Percentiles rank a stretch among this genome's conserved stretches.
These are phyloP conservation scores for Cutaneotrichosporon arboriforme DNA, from an alignment of 1,284 basidiomycete genomes.

Conservation along the genomic window DNA sequence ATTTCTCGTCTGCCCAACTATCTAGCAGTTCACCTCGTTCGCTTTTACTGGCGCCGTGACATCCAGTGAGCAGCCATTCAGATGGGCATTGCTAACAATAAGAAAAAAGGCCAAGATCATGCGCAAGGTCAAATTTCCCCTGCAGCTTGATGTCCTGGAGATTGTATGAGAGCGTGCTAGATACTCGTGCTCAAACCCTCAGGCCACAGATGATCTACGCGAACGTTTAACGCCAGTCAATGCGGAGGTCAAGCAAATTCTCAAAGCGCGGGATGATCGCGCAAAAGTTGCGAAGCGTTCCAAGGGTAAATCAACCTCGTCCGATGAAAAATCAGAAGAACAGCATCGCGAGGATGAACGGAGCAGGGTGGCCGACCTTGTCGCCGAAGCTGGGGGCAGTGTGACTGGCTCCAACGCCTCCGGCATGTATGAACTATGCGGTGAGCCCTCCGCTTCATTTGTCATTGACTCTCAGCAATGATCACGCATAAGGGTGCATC, in stretches of 20 bases:
- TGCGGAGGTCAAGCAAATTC: conserved; percentile 66
- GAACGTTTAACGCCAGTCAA: conserved; percentile 66
- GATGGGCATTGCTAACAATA: background rate
- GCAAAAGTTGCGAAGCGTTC: conserved; percentile 73
- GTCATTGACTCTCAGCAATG: conserved; percentile 56
- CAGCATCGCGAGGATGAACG: conserved; percentile 44
- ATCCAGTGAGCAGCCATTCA: conserved; percentile 35
- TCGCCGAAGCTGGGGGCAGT: conserved; percentile 22
- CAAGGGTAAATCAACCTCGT: conserved; percentile 45
- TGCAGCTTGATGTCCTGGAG: conserved; percentile 76
- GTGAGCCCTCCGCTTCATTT: no score
- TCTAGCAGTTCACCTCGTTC: conserved; percentile 51
- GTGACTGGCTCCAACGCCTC: conserved; percentile 30
- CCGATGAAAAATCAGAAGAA: conserved; percentile 46
- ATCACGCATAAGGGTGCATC: conserved; percentile 95
- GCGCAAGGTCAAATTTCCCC: conserved; percentile 87
- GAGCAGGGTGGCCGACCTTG: conserved; percentile 19
- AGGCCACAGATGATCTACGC: conserved; percentile 65
- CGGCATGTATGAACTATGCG: conserved; percentile 47
- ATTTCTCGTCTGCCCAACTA: conserved; percentile 75
- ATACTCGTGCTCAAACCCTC: background rate
- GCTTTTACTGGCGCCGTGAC: conserved; percentile 91
- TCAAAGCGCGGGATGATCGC: conserved; percentile 78
- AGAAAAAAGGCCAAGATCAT: conserved; percentile 77
- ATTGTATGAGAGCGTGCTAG: conserved; percentile 50